These are phyloP conservation scores for Mycothermus thermophilus DNA, from an alignment of 495 filamentous ascomycete species.

Conservation along the genomic window DNA sequence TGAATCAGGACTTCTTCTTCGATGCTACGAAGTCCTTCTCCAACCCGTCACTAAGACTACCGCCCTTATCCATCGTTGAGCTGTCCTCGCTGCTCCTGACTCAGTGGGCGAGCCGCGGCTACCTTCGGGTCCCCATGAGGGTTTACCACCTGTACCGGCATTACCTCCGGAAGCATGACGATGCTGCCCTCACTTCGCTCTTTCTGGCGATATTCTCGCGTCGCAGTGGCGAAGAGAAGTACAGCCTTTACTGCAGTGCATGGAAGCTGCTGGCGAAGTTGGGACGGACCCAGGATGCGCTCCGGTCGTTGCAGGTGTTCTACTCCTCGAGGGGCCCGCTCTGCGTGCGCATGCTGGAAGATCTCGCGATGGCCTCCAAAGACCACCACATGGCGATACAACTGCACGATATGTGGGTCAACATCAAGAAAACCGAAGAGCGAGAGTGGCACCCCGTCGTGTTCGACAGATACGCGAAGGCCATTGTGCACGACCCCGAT, in stretches of 20 bases:
- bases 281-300: slow-evolving; percentile 5
- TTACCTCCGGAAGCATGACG: slow-evolving; percentile 2
- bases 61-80: slow-evolving; percentile 6
- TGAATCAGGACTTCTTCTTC: slow-evolving; percentile 10
- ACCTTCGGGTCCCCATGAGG: slow-evolving; percentile 1
- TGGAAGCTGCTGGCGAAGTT: slow-evolving; percentile 12
- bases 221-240: not conserved
- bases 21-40: slow-evolving; percentile 4
- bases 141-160: slow-evolving; percentile 2
- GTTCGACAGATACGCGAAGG: slow-evolving; percentile 6
- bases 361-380: slow-evolving; percentile 2
- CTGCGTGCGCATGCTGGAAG: slow-evolving; percentile 1
- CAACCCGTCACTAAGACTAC: not conserved
- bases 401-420: slow-evolving; percentile 11
- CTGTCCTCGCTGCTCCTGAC: slow-evolving; percentile 14
- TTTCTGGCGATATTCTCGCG: slow-evolving; percentile 11
- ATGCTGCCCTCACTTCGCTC: slow-evolving; percentile 15
- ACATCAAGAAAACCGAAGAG: not conserved
- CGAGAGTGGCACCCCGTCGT: slow-evolving; percentile 9
- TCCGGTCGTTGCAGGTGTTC: slow-evolving; percentile 9
- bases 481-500: slow-evolving; percentile 12
- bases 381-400: slow-evolving; percentile 10
- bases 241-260: slow-evolving; percentile 6
- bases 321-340: too few relatives aligned
- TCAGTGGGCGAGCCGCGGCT: slow-evolving; percentile 19